Conservation (phyloP, 768 basidiomycete species). For the Collybia sordida region DNA sequence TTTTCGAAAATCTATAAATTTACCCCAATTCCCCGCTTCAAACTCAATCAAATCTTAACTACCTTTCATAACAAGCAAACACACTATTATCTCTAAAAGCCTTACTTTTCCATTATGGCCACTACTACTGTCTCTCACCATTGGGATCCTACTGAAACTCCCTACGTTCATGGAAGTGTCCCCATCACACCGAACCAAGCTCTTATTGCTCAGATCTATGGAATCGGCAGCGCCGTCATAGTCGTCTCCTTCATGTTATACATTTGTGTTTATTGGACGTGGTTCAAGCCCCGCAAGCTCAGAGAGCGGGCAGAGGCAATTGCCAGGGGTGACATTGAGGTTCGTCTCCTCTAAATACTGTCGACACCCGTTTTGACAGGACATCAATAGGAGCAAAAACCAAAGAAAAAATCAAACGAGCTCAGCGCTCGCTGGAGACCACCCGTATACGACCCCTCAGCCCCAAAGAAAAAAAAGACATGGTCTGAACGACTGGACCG, state of each 20-base stretch:
- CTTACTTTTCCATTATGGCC: background rate
- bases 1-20: conserved; percentile 1
- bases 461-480: too few species aligned
- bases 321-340: too few species aligned
- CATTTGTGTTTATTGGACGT: background rate
- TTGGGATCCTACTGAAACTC: background rate
- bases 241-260: background rate
- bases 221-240: background rate
- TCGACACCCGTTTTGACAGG: too few species aligned
- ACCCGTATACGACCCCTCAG: too few species aligned
- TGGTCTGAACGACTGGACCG: too few species aligned
- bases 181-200: background rate
- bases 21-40: background rate
- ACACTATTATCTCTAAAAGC: background rate
- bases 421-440: too few species aligned
- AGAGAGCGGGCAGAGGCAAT: too few species aligned
- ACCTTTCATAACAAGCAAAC: background rate
- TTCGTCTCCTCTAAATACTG: too few species aligned
- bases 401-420: too few species aligned
- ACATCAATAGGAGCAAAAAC: too few species aligned
- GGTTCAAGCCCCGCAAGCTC: background rate
- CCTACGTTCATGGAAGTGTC: background rate
- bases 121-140: too few species aligned
- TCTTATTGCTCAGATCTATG: background rate
- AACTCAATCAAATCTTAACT: background rate